Conservation (phyloP, 306 rosid genomes). For the Urtica urens region DNA sequence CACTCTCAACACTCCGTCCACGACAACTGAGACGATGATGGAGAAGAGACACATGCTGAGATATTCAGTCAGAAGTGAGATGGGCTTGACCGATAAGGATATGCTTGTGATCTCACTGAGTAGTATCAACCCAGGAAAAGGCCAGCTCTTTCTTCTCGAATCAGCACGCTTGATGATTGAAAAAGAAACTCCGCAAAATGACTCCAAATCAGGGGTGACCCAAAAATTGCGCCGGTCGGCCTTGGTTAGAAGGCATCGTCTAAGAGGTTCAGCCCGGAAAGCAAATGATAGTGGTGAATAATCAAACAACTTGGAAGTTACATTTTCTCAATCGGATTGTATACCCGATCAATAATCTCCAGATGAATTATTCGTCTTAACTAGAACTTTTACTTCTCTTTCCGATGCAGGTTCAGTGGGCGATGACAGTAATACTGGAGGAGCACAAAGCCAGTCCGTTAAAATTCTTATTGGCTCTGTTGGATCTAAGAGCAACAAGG, state of each 20-base stretch:
- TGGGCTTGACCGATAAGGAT: slow-evolving; percentile 58
- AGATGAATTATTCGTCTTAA: slow-evolving; percentile 11
- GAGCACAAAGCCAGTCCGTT: slow-evolving; percentile 31
- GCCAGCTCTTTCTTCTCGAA: slow-evolving; percentile 71
- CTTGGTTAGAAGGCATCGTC: slow-evolving; percentile 37
- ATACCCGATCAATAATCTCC: slow-evolving; percentile 17
- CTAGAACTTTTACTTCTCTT: slow-evolving; percentile 19
- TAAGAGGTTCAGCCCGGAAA: slow-evolving; percentile 41
- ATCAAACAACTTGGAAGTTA: slow-evolving; percentile 14
- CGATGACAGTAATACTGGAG: slow-evolving; percentile 22
- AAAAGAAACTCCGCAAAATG: slow-evolving; percentile 21
- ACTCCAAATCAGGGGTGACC: slow-evolving; percentile 18
- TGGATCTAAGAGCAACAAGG: slow-evolving; percentile 93
- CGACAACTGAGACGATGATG: slow-evolving; percentile 40
- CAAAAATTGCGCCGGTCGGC: slow-evolving; percentile 28
- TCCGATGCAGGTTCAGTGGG: slow-evolving; percentile 24
- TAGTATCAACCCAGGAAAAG: slow-evolving; percentile 87
- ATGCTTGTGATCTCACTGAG: slow-evolving; percentile 74
- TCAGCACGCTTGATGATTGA: slow-evolving; percentile 40
- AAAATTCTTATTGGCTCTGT: slow-evolving; percentile 76
- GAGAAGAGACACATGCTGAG: slow-evolving; percentile 52
- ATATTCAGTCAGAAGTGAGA: slow-evolving; percentile 56
- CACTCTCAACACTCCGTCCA: slow-evolving; percentile 78
- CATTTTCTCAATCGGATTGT: slow-evolving; percentile 15
- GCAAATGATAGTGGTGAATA: slow-evolving; percentile 24